Base-by-base conservation (phyloP, 2,329 filamentous ascomycete species). In the Pestalotiopsis sp. region DNA sequence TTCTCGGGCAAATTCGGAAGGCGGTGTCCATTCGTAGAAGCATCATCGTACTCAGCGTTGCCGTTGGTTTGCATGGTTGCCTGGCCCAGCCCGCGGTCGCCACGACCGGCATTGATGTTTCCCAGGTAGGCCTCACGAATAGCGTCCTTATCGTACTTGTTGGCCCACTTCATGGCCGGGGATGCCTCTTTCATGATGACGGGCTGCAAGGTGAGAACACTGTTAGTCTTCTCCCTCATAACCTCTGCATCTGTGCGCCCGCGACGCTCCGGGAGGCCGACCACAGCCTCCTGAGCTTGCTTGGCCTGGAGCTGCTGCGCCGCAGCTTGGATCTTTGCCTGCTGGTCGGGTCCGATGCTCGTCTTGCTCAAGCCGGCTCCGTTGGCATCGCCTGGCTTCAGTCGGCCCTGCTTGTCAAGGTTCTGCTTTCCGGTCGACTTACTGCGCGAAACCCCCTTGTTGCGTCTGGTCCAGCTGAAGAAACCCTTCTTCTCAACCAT, bases 121-220 rank as follows among this genome's bases (percentile, higher is more conserved):
- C 90, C 88, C 65, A 98, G 85, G 80, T 98, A 98, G n/a, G 93
- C 90, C 72, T 93, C 90, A 66, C 94, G 91, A 71, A 97, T 91
- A 7, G 91, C 86, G 75, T 96, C 91, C 81, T 96, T 97, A 81
- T 98, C 96, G 78, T 98, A 98, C 75, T 94, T 94, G 80, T 87
- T 95, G 39, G 95, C 94, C 96, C 96, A 99, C 80, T 97, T 97
- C 91, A 99, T 92, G 1, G 96, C 96, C 27, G 94, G 93, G 9
- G 93, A 96, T 20, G 95, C 95, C 78, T 97, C 96, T 66, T 87
- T 94, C 75, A 95, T 86, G 70, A 98, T 92, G 66, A 90, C 88
- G 1, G 94, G 92, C 77, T 97, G 95, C 61, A 98, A 84, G 3
- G 94, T 97, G 76, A 98, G 87, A 68, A 97, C 88, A 73, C 96